Base-by-base conservation (phyloP, 345 rosid species). In the Raphanus sativus region DNA sequence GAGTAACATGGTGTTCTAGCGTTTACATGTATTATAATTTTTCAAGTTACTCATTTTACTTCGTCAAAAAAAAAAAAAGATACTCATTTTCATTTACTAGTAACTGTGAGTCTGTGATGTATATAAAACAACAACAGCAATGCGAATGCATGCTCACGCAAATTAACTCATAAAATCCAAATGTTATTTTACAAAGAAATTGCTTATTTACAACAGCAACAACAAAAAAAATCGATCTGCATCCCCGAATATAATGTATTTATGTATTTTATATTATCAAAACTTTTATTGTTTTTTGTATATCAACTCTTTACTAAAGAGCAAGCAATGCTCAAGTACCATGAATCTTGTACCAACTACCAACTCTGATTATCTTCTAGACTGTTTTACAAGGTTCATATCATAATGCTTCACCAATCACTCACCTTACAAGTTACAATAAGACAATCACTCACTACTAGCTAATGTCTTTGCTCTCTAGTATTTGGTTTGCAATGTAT, bases 381-480 rank as follows among this genome's bases (percentile, higher is more conserved):
- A 61, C 64, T 65, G 21, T 75, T 24, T 38, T 75, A 62, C 36
- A 32, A 45, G 12, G 38, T 68, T 33, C 28, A 69, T 63, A 48
- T 61, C 73, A 75, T 34, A 24, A 69, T 70, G 75, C 48, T 63
- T 65, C 67, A 71, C 76, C 66, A 77, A 26, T 25, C 62, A 56
- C 29, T 56, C 29, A 28, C 64, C 21, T 13, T 54, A 36, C 55
- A 76, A 45, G 30, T 40, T n/a, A 48, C 55, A 50, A 50, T 1
- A 60, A 52, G 4, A 2, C 30, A 69, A 34, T 25, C 75, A 62
- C 56, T 50, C 55, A 15, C n/a, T 50, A 5, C 55, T n/a, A n/a
- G n/a, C n/a, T 5, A n/a, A 50, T 50, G 55, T n/a, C 21, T n/a
- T 40, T 10, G 48, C n/a, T n/a, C 70, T 32, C 11, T 11, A 62